Conservation (phyloP, 2,329 filamentous ascomycete genomes). For the Penicillium sp. region DNA sequence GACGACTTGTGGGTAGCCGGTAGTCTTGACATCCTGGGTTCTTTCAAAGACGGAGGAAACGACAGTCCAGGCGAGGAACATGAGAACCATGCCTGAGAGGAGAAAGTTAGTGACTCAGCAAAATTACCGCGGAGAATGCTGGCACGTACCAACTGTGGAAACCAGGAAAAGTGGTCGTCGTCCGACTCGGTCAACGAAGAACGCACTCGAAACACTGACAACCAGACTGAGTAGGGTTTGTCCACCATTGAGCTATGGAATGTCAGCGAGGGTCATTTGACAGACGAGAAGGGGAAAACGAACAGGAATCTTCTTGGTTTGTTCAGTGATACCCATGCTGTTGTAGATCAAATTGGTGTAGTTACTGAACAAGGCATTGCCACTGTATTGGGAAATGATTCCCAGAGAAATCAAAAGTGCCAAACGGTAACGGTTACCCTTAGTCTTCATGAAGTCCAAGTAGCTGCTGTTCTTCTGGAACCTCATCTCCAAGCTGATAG, state of each 20-base stretch:
- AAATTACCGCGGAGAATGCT: no score
- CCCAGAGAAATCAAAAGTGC: slow-evolving; percentile 63
- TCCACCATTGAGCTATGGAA: slow-evolving; percentile 51
- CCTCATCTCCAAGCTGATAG: slow-evolving; percentile 58
- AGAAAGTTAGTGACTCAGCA: not conserved
- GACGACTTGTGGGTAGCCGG: slow-evolving; percentile 22
- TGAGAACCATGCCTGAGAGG: slow-evolving; percentile 35
- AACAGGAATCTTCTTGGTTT: slow-evolving; percentile 58
- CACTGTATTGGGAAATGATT: slow-evolving; percentile 67
- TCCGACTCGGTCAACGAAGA: slow-evolving; percentile 57
- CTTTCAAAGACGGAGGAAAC: slow-evolving; percentile 50
- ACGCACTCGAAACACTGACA: slow-evolving; percentile 57
- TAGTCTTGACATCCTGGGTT: slow-evolving; percentile 16
- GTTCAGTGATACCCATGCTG: slow-evolving; percentile 59
- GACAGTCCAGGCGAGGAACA: slow-evolving; percentile 55
- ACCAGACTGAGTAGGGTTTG: slow-evolving; percentile 61
- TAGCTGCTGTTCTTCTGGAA: slow-evolving; percentile 54
- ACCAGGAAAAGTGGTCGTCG: slow-evolving; percentile 58
- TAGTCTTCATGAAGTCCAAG: slow-evolving; percentile 61
- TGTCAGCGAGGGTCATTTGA: slow-evolving; percentile 17
- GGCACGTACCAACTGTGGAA: slow-evolving; percentile 33
- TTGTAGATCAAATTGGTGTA: slow-evolving; percentile 65
- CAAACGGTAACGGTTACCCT: slow-evolving; percentile 64
- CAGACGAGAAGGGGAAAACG: slow-evolving; percentile 15
- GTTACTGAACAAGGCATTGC: slow-evolving; percentile 67